Evolutionary conservation across 192 early-diverging fungal genomes (phyloP), one percentile per base, ranked within the genome.

Genomic region (Coemansia aciculifera): DNA sequence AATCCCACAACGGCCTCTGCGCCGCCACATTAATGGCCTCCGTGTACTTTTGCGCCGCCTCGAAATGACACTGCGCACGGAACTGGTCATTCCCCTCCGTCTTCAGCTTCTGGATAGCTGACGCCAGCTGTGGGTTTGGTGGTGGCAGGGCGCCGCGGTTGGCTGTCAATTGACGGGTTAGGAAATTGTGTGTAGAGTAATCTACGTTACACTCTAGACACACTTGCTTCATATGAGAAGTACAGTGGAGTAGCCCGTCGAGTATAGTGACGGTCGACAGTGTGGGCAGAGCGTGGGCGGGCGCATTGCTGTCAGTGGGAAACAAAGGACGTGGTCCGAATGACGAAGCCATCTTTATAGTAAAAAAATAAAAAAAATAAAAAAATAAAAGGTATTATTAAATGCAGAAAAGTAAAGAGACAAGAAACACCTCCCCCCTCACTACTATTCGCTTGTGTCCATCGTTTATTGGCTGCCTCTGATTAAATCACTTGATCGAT

Each of bases 1-100:
- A 87, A 57, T 93, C 91, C 91, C 91, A 93, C 52, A 91, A 72
- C 19, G 89, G 90, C 39, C 91, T 74, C 69, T 88, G 86, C 64
- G 85, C 87, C 1, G 90, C 88, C 32, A 95, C 73, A 24, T 89
- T 91, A 51, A 97, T 89, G 7, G 97, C 97, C 71, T 93, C 89
- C 24, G 91, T 89, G 83, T 99, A 99, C 48, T 89, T 87, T 5
- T 84, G 78, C 70, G 97, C 91, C 17, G 97, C 95, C 68, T 93
- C 89, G 27, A 84, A 82, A 71, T 90, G 93, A 37, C 94, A 89
- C 71, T 92, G 91, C 12, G 78, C 85, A 15, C 92, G 92, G 86
- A 94, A 94, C 66, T 85, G 61, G 59, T 90, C 90, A 87, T 99
- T 98, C 48, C 96, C 96, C 27, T 90, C 89, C n/a, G 87, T 87